phyloP scores from a whole-genome alignment of 495 filamentous ascomycete species.

The Annulohypoxylon bovei region DNA sequence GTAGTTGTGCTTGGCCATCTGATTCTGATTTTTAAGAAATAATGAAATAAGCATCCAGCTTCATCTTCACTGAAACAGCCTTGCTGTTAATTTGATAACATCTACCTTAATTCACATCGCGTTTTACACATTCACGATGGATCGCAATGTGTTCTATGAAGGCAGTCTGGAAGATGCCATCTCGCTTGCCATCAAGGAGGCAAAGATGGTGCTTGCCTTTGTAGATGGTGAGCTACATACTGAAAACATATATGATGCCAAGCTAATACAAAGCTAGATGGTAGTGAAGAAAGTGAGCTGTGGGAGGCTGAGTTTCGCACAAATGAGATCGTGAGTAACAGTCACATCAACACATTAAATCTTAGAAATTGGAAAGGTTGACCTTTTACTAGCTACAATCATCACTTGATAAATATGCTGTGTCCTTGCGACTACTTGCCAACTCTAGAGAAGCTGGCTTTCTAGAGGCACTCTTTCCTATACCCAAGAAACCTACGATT shows the following conservation, averaged over 20 bases:
- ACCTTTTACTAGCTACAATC: conserved; percentile 47
- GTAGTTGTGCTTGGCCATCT: neutral
- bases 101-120: neutral
- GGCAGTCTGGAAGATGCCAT: conserved; percentile 85
- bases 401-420: conserved; percentile 65
- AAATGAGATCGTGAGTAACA: conserved; percentile 63
- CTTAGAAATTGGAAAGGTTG: neutral
- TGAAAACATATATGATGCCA: neutral
- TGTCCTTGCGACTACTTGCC: conserved; percentile 73
- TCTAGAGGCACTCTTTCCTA: conserved; percentile 80
- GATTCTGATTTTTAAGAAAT: neutral
- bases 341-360: neutral
- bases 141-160: conserved; percentile 74
- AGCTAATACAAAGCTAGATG: conserved; percentile 58
- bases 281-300: conserved; percentile 66
- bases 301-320: conserved; percentile 83
- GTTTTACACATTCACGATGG: neutral
- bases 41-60: neutral
- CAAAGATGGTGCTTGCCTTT: conserved; percentile 58
- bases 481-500: conserved; percentile 76
- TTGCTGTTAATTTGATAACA: neutral
- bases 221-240: conserved; percentile 55
- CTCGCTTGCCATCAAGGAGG: conserved; percentile 71
- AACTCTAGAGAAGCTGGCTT: conserved; percentile 83
- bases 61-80: neutral